These are phyloP conservation scores for Pyrenula massariospora DNA, from an alignment of 495 filamentous ascomycete species.

Conservation along the genomic window DNA sequence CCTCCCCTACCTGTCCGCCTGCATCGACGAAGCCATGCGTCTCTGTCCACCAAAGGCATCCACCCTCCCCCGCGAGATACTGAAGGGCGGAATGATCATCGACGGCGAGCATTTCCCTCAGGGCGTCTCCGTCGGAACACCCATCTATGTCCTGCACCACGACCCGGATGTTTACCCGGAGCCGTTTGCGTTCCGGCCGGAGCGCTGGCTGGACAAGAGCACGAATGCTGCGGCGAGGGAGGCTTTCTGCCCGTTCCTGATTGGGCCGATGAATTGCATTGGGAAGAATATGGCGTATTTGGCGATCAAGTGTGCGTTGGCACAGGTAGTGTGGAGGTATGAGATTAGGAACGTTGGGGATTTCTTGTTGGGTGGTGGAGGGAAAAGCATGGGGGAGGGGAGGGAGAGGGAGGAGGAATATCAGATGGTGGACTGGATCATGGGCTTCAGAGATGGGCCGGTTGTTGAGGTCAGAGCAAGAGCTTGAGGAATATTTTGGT, in stretches of 20 bases:
- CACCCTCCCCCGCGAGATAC: conserved; percentile 31
- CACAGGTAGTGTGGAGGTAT: conserved; percentile 13
- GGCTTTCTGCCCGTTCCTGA: conserved; percentile 28
- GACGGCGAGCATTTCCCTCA: conserved; percentile 26
- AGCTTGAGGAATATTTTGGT: background rate
- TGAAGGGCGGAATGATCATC: conserved; percentile 27
- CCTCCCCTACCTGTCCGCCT: conserved; percentile 37
- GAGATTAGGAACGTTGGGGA: conserved; percentile 4
- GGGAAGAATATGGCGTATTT: conserved; percentile 27
- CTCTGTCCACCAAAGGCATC: conserved; percentile 39
- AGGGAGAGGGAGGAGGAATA: conserved; percentile 4
- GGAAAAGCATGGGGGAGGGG: conserved; percentile 1
- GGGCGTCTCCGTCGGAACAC: conserved; percentile 25
- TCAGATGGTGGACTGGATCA: conserved; percentile 1
- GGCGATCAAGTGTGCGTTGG: conserved; percentile 22
- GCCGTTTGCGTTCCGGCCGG: conserved; percentile 24
- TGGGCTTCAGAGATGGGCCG: conserved; percentile 4
- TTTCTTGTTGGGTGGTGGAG: background rate
- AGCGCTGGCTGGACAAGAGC: conserved; percentile 21
- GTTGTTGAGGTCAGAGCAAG: conserved; percentile 1
- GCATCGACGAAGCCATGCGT: conserved; percentile 47
- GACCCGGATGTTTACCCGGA: conserved; percentile 25
- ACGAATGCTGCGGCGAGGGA: conserved; percentile 4
- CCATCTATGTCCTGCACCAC: conserved; percentile 33
- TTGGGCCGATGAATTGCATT: conserved; percentile 27